Evolutionary conservation across 805 yeast species (phyloP).

Genomic region (Grigorovia jiainica): DNA sequence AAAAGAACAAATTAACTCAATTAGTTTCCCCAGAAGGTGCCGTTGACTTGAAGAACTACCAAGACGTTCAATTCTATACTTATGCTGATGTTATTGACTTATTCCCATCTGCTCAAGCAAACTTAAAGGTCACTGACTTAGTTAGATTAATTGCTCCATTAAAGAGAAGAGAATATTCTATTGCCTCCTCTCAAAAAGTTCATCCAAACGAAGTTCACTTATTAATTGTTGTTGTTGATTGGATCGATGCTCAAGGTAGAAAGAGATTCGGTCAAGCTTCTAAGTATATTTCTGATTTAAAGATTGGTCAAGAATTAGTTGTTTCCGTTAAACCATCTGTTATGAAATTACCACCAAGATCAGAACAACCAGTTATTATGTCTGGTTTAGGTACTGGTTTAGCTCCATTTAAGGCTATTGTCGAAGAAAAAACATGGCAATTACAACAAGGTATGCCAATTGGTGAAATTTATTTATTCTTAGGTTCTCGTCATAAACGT

Average conservation of each 20-base stretch:
- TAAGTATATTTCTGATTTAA: slow-evolving; percentile 71
- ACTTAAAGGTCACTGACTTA: slow-evolving; percentile 64
- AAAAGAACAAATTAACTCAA: slow-evolving; percentile 50
- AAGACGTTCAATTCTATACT: slow-evolving; percentile 73
- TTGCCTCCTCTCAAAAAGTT: slow-evolving; percentile 89
- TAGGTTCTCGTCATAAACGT: slow-evolving; percentile 92
- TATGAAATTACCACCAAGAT: slow-evolving; percentile 85
- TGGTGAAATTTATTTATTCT: slow-evolving; percentile 77
- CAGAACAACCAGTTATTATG: slow-evolving; percentile 89
- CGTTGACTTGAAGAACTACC: slow-evolving; percentile 68
- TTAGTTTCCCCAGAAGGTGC: slow-evolving; percentile 77
- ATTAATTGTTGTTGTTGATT: slow-evolving; percentile 90
- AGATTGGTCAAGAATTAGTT: slow-evolving; percentile 74
- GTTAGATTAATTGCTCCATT: slow-evolving; percentile 70
- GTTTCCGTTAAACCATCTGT: slow-evolving; percentile 95
- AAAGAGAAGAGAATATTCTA: slow-evolving; percentile 95
- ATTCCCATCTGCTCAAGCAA: slow-evolving; percentile 56
- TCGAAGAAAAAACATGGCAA: slow-evolving; percentile 94
- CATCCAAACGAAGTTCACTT: slow-evolving; percentile 89
- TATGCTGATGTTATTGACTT: slow-evolving; percentile 75
- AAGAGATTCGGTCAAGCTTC: slow-evolving; percentile 91
- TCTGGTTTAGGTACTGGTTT: slow-evolving; percentile 96
- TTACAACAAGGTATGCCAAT: slow-evolving; percentile 77
- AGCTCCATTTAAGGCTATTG: slow-evolving; percentile 96
- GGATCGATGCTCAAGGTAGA: slow-evolving; percentile 82